Conservation (phyloP, 495 filamentous ascomycete genomes). For the Hypoxylon fuscum region DNA sequence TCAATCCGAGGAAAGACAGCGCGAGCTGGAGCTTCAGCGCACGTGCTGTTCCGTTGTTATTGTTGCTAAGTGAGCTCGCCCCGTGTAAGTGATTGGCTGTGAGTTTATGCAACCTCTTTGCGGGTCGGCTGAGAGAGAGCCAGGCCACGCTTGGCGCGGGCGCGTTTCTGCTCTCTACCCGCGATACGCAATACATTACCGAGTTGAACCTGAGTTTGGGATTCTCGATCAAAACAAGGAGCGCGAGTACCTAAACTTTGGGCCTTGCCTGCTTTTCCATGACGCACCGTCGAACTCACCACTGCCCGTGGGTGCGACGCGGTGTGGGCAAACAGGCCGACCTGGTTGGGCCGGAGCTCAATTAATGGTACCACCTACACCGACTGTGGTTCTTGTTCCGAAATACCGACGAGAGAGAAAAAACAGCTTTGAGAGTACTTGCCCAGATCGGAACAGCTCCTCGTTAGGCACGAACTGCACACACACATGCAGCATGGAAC, state of each 20-base stretch:
- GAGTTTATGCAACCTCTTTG: constrained; percentile 30
- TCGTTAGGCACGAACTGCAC: constrained; percentile 44
- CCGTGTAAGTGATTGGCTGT: constrained; percentile 36
- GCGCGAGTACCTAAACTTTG: constrained; percentile 18
- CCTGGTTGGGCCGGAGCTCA: constrained; percentile 32
- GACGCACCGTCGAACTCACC: constrained; percentile 33
- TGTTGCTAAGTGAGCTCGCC: constrained; percentile 35
- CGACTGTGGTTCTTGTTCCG: constrained; percentile 37
- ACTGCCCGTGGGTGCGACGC: constrained; percentile 30
- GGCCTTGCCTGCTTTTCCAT: constrained; percentile 26
- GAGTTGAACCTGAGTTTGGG: constrained; percentile 21
- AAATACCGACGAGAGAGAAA: constrained; percentile 29
- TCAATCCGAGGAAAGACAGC: constrained; percentile 30
- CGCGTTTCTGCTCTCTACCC: constrained; percentile 36
- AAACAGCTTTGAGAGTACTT: constrained; percentile 28
- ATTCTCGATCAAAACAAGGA: constrained; percentile 36
- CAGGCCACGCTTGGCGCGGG: constrained; percentile 41
- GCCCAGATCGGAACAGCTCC: constrained; percentile 37
- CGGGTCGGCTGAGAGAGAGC: constrained; percentile 37
- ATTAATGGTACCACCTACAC: constrained; percentile 37
- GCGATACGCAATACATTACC: constrained; percentile 37
- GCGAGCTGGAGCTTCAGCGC: constrained; percentile 29
- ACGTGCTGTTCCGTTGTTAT: constrained; percentile 34
- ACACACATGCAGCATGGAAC: constrained; percentile 20
- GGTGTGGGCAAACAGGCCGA: constrained; percentile 38